Evolutionary conservation across 2,329 filamentous ascomycete species (phyloP), one percentile per base, ranked within the genome.

Genomic region (Hypoxylon sp.): DNA sequence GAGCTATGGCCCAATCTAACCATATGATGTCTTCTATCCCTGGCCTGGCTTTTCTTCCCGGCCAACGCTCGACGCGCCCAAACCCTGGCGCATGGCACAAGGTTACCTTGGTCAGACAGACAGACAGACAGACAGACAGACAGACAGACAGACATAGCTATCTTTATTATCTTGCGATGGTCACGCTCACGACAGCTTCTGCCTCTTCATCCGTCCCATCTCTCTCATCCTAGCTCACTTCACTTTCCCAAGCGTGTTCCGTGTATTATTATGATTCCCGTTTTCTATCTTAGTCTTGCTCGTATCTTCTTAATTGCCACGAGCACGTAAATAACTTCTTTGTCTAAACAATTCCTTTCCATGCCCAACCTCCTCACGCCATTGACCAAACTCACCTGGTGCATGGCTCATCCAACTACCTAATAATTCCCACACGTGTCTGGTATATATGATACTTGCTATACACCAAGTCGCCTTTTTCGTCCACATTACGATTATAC

Each of bases 41-140:
- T 56, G 48, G 56, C 57, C 59, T 56, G 48, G 56, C 22, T 46
- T 46, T 53, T 61, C 56, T 56, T 39, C 56, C 60, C 56, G 44
- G 64, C 56, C 64, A 67, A 64, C 64, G 56, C 61, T 54, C 57
- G 64, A 67, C 61, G 53, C 54, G 61, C 44, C 51, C 56, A 59
- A 32, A 51, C 44, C 49, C 41, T 24, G 60, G 53, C 32, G 48
- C 41, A 37, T 37, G 32, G 32, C 32, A 15, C 15, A 37, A 37
- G 32, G 32, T 37, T 37, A 37, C 32, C 32, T 37, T 37, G 32
- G 32, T 15, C 3, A 10, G 43, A 34, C 19, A 34, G 19, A 57
- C 19, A 34, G 19, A 57, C 3, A 10, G 43, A 34, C 19, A 34
- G 19, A 57, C 3, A 10, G 43, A 34, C 19, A 34, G 19, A 57